A percentile compares a stretch with the other conserved stretches of the same genome.
Conservation (phyloP, 2,329 filamentous ascomycete genomes). For the Anisogramma anomala region DNA sequence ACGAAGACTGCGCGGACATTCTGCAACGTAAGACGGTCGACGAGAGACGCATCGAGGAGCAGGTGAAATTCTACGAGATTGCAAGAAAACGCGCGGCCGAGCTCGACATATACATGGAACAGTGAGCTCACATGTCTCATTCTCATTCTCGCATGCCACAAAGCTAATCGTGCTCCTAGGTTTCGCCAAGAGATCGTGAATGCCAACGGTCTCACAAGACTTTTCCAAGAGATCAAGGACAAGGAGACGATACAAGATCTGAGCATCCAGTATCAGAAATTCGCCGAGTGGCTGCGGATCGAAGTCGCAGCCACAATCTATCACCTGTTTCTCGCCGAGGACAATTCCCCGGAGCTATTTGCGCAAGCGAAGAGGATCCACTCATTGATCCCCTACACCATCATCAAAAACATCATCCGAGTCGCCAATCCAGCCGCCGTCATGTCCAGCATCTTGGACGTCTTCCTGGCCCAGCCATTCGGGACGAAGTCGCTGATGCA, state of each 20-base stretch:
- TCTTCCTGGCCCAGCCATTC: conserved; percentile 93
- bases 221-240: conserved; percentile 86
- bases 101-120: conserved; percentile 94
- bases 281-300: conserved; percentile 95
- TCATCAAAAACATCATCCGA: conserved; percentile 93
- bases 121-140: conserved; percentile 40
- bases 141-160: neutral
- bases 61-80: conserved; percentile 90
- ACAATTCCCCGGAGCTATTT: conserved; percentile 94
- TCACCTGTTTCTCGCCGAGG: conserved; percentile 92
- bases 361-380: conserved; percentile 90
- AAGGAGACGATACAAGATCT: conserved; percentile 81
- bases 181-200: conserved; percentile 58
- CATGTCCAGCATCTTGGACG: conserved; percentile 88
- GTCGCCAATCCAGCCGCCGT: conserved; percentile 94
- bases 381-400: conserved; percentile 81
- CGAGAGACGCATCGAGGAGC: conserved; percentile 79
- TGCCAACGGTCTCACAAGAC: conserved; percentile 72
- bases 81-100: conserved; percentile 81
- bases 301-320: conserved; percentile 95
- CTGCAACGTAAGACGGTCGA: conserved; percentile 70
- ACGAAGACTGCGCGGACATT: conserved; percentile 78
- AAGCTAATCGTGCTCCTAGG: conserved; percentile 23
- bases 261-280: conserved; percentile 92
- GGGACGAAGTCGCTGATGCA: conserved; percentile 83